Base-by-base conservation (phyloP, 2,329 filamentous ascomycete genomes). In the Fusarium zealandicum region DNA sequence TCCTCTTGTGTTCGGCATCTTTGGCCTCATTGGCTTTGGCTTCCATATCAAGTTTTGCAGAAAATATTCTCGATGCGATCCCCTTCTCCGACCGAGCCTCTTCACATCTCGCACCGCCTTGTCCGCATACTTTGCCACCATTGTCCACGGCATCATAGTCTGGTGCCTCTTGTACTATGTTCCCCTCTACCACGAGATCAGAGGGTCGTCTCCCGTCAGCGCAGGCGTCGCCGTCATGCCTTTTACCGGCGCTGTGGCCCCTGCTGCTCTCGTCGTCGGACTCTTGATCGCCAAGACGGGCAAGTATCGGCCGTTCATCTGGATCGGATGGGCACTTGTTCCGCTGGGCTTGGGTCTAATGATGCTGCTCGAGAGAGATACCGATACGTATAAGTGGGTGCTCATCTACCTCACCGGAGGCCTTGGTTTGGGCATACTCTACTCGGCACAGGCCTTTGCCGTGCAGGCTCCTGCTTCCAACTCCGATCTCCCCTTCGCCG, bases 401-500 rank as follows among this genome's bases (percentile, higher is more conserved):
- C 83, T 87, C 66, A 73, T 89, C 38, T 86, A 84, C 63, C 69
- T 89, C 8, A 77, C 84, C 17, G 75, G 82, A 9, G 86, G 85
- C 1, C 48, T 88, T 3, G 87, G 87, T 7, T 78, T 82, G 2
- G 88, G 87, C 3, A 80, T 89, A 54, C 75, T 90, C 3, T 88
- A 89, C 72, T 82, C 87, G 0, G 77, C 82, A 3, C 82, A 88
- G 71, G 79, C 76, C 0, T 82, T 88, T 36, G 80, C 83, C 1
- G 80, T 88, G 17, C 87, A 90, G 71, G 86, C 86, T 3, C 44
- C 50, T 5, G 64, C 64, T 8, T 64, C 61, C 13, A 65, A 67
- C 13, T 78, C 84, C 1, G 78, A 82, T 2, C 65, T 70, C 10
- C 73, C 73, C 6, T 67, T 59, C 13, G 81, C 86, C 33, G 81